Percentiles rank a stretch among this genome's conserved stretches.
These are phyloP conservation scores for Fistulinella staudtii DNA, from an alignment of 1,284 basidiomycete genomes.

Conservation along the genomic window DNA sequence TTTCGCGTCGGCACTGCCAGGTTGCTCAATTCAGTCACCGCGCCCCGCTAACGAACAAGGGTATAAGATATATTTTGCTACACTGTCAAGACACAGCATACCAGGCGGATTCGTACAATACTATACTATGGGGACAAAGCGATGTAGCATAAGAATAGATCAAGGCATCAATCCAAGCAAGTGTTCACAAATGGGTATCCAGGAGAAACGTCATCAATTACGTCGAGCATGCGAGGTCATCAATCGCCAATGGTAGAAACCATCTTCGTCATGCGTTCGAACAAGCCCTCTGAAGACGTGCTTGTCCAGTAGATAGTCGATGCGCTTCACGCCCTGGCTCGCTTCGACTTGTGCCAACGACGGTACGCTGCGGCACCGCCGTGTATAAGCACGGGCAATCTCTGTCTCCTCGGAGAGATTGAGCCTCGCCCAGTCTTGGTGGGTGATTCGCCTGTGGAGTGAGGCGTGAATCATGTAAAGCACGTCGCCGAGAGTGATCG, in stretches of 20 bases:
- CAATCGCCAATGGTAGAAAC: conserved; percentile 39
- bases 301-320: conserved; percentile 55
- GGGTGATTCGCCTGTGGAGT: conserved; percentile 51
- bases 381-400: conserved; percentile 54
- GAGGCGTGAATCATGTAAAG: conserved; percentile 48
- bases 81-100: no score
- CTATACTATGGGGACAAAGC: no score
- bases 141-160: no score
- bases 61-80: no score
- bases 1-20: no score
- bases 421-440: conserved; percentile 52
- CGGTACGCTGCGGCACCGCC: conserved; percentile 44
- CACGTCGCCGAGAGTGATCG: conserved; percentile 58
- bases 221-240: no score
- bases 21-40: no score
- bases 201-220: no score
- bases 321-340: conserved; percentile 51
- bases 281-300: conserved; percentile 54
- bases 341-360: conserved; percentile 40
- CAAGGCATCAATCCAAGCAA: no score
- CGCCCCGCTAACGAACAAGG: no score
- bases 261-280: conserved; percentile 34
- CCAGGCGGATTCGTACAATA: no score
- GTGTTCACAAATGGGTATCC: no score
- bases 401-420: conserved; percentile 37